Conservation (phyloP, 306 rosid genomes). For the Delonix regia region DNA sequence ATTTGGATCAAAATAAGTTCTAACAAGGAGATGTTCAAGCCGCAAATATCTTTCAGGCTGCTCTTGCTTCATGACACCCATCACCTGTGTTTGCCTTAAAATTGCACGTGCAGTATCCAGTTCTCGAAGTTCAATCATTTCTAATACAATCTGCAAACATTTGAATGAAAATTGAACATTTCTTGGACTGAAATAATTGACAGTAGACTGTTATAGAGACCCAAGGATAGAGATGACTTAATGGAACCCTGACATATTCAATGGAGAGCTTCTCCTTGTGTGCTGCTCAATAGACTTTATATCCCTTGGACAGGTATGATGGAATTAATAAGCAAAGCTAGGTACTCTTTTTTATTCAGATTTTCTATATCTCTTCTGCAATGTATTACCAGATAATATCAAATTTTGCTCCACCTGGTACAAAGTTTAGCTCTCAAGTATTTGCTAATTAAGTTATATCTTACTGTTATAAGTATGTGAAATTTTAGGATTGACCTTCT, state of each 20-base stretch:
- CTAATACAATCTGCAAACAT: conserved; percentile 83
- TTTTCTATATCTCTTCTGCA: neutral
- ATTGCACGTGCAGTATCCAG: conserved; percentile 97
- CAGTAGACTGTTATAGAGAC: conserved; percentile 2
- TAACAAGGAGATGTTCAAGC: conserved; percentile 93
- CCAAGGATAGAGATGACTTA: neutral
- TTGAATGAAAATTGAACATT: conserved; percentile 15
- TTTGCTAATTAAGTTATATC: neutral
- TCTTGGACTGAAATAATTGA: neutral
- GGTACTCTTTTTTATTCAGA: neutral
- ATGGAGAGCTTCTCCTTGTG: neutral
- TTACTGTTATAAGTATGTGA: neutral
- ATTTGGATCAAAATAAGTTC: conserved; percentile 96
- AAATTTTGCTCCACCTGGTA: neutral
- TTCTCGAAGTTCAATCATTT: conserved; percentile 99
- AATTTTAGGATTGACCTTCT: neutral
- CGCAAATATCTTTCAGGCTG: conserved; percentile 99
- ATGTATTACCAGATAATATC: too few species aligned
- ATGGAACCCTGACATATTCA: neutral
- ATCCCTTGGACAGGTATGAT: neutral
- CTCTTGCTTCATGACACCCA: conserved; percentile 99
- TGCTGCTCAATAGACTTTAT: neutral
- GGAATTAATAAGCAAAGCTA: neutral
- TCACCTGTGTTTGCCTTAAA: conserved; percentile 93
- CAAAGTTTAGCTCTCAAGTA: neutral